A percentile compares a stretch with the other conserved stretches of the same genome.
Evolutionary conservation across 441 rosid genomes (phyloP).

Genomic region (Capsella rubella): DNA sequence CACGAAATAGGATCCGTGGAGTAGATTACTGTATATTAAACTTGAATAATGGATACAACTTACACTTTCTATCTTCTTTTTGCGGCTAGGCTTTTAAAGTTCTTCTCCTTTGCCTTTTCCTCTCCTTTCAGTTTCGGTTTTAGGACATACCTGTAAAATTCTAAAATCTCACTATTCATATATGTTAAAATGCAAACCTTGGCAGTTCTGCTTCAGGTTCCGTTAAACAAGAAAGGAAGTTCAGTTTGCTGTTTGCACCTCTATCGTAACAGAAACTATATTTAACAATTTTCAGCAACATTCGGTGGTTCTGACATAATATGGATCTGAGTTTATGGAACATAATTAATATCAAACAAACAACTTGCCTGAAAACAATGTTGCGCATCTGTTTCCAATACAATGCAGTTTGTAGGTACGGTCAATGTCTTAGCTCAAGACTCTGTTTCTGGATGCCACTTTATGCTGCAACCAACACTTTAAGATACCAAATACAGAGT

Average conservation of each 20-base stretch:
- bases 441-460: conserved; percentile 74
- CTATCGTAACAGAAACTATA: not conserved
- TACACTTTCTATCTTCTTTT: conserved; percentile 23
- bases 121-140: conserved; percentile 17
- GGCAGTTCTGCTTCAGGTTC: conserved; percentile 4
- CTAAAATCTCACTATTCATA: not conserved
- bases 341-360: not conserved
- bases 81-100: not conserved
- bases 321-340: conserved; percentile 3
- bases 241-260: conserved; percentile 6
- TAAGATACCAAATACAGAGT: conserved; percentile 29
- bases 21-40: conserved; percentile 42
- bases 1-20: conserved; percentile 30
- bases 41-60: conserved; percentile 39
- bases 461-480: conserved; percentile 96
- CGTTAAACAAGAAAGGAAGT: not conserved
- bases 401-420: conserved; percentile 3
- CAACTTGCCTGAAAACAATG: conserved; percentile 36
- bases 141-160: conserved; percentile 25
- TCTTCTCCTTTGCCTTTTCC: conserved; percentile 25
- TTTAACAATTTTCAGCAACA: not conserved
- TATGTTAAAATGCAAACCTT: conserved; percentile 17
- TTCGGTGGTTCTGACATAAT: not conserved
- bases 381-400: conserved; percentile 5
- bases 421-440: conserved; percentile 35